A percentile compares a stretch with the other conserved stretches of the same genome.
phyloP scores from a whole-genome alignment of 192 early-diverging fungal species.

The Chytriomyces sp. region DNA sequence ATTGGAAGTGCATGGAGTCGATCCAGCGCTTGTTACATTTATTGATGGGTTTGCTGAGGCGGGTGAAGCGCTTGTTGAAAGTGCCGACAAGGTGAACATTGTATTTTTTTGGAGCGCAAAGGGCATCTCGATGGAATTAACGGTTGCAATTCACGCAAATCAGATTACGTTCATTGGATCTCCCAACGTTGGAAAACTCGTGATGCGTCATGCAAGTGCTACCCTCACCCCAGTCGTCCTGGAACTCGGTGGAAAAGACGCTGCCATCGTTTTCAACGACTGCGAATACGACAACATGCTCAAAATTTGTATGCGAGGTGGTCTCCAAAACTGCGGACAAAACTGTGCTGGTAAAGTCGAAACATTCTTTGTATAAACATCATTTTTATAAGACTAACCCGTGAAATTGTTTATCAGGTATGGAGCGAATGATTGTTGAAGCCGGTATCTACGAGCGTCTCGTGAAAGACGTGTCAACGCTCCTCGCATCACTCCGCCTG shows the following conservation, averaged over 20 bases:
- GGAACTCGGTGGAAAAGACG: constrained; percentile 93
- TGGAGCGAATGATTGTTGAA: constrained; percentile 84
- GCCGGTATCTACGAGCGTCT: constrained; percentile 68
- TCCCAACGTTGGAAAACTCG: constrained; percentile 76
- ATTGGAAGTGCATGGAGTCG: constrained; percentile 73
- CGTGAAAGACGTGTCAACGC: constrained; percentile 64
- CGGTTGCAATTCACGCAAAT: not conserved
- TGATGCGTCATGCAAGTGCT: constrained; percentile 73
- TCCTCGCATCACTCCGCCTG: constrained; percentile 67
- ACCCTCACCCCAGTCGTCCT: constrained; percentile 81
- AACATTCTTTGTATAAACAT: not conserved
- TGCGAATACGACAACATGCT: constrained; percentile 69
- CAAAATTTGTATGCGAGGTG: constrained; percentile 79
- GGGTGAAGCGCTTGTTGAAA: constrained; percentile 73
- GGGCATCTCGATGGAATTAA: too few relatives aligned
- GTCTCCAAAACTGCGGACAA: constrained; percentile 87
- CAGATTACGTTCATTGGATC: constrained; percentile 91
- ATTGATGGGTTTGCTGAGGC: constrained; percentile 80
- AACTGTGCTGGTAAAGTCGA: constrained; percentile 65
- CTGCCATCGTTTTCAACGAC: constrained; percentile 79
- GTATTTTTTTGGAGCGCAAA: constrained; percentile 5
- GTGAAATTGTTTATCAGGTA: constrained; percentile 51
- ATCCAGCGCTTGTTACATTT: constrained; percentile 79
- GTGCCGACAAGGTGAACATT: constrained; percentile 40
- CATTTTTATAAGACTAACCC: not conserved